Evolutionary conservation across 208 protist genomes (phyloP), one percentile per base, ranked within the genome.

Genomic region (Trypanosoma boissoni): DNA sequence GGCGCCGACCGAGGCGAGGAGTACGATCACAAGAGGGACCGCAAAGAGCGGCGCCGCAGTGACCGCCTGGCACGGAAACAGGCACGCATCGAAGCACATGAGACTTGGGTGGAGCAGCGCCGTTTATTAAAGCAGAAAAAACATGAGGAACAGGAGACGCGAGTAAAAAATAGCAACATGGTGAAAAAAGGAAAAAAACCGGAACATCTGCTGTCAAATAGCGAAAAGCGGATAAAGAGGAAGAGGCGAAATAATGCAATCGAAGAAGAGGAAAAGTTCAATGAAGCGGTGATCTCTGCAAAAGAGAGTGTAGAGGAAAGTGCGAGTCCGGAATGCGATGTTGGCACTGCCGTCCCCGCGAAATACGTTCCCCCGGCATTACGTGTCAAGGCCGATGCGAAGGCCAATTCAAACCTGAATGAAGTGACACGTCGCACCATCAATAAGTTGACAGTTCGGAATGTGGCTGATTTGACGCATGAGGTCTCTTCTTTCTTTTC

Each of bases 391-490:
- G 18, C 32, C 8, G 7, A 7, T 46, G 18, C 18, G 20, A 42
- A 62, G 16, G 41, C 26, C 26, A 57, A 52, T 3, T 64, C 57
- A 9, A 45, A 42, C 23, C 58, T 93, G 2, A 52, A 63, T 23
- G 72, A 80, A 29, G 51, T 44, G 29, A 74, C 72, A 32, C 74
- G 80, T 9, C 78, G 83, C 21, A 69, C 76, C 9, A 63, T 87
- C 6, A 94, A 94, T 52, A 91, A 88, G 55, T 68, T 94, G 24
- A 91, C 87, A 21, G 67, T 88, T 58, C 43, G 61, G 2, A 94
- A 94, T 61, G 81, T 91, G n/a, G 77, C 78, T 0, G 74, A 73
- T 24, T 72, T 91, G 48, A 80, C 81, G n/a, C 45, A 64, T 8
- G 87, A 91, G 24, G 28, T 87, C 10, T 78, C 74, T 20, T 65